These are phyloP conservation scores for Pseudocercospora fuligena DNA, from an alignment of 2,329 filamentous ascomycete species.

Conservation along the genomic window DNA sequence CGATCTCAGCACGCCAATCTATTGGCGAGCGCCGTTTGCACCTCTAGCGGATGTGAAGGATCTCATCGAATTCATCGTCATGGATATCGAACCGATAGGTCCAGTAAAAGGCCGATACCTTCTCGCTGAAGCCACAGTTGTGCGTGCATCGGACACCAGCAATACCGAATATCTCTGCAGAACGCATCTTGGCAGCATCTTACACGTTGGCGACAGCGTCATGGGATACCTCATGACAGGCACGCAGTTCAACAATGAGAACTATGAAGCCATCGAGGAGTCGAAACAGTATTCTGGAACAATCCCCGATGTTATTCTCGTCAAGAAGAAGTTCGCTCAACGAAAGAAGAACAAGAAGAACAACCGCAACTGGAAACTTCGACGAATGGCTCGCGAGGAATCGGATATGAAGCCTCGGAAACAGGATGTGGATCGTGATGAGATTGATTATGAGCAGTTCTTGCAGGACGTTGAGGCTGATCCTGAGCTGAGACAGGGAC, in stretches of 20 bases:
- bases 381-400: slow-evolving; percentile 89
- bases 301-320: slow-evolving; percentile 89
- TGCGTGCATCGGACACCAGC: slow-evolving; percentile 81
- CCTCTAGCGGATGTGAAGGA: slow-evolving; percentile 83
- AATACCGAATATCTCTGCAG: slow-evolving; percentile 87
- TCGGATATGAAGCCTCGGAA: slow-evolving; percentile 85
- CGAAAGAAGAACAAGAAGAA: slow-evolving; percentile 70
- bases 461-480: slow-evolving; percentile 96
- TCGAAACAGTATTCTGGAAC: slow-evolving; percentile 75
- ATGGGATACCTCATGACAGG: slow-evolving; percentile 92
- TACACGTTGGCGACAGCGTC: slow-evolving; percentile 88
- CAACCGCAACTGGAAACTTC: slow-evolving; percentile 85
- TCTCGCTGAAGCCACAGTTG: slow-evolving; percentile 86
- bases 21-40: slow-evolving; percentile 88
- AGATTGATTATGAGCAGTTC: slow-evolving; percentile 97
- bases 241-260: slow-evolving; percentile 87
- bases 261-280: slow-evolving; percentile 81
- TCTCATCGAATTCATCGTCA: slow-evolving; percentile 88
- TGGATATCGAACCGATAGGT: slow-evolving; percentile 86
- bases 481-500: slow-evolving; percentile 78
- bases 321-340: slow-evolving; percentile 95
- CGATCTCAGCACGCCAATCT: slow-evolving; percentile 79
- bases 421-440: slow-evolving; percentile 83
- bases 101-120: slow-evolving; percentile 78
- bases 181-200: slow-evolving; percentile 83